Evolutionary conservation across 1,284 basidiomycete species (phyloP).

Genomic region (Sparassis latifolia): DNA sequence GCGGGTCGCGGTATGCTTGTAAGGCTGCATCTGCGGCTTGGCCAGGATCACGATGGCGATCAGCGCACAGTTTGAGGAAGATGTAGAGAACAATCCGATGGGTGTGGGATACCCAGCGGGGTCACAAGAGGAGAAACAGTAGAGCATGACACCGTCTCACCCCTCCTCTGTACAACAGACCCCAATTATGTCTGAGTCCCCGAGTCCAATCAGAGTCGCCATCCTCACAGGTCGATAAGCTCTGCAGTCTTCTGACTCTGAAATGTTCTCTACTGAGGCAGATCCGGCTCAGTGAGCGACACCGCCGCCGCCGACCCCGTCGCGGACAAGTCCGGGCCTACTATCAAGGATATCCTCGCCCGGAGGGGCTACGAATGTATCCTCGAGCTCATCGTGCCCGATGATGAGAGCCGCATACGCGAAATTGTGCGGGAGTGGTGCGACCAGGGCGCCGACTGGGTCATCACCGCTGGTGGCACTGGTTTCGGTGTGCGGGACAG

Average conservation of each 20-base stretch:
- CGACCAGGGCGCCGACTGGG: constrained; percentile 49
- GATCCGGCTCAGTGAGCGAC: constrained; percentile 48
- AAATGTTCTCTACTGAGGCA: not conserved
- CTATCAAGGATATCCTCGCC: constrained; percentile 46
- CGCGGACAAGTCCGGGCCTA: constrained; percentile 62
- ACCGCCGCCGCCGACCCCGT: constrained; percentile 46
- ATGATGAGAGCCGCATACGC: constrained; percentile 51
- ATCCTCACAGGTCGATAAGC: constrained; percentile 22
- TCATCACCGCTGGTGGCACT: constrained; percentile 82
- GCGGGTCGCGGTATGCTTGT: too few species aligned
- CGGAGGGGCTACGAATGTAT: constrained; percentile 36
- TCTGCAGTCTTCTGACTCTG: not conserved
- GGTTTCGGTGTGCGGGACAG: constrained; percentile 76
- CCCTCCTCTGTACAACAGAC: too few species aligned
- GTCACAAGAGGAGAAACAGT: too few species aligned
- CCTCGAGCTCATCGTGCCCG: constrained; percentile 44
- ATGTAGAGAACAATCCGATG: too few species aligned
- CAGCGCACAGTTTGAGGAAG: too few species aligned
- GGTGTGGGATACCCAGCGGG: too few species aligned
- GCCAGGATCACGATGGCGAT: too few species aligned
- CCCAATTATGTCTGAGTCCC: too few species aligned
- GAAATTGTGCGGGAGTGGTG: constrained; percentile 41
- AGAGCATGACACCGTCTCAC: too few species aligned
- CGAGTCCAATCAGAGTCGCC: constrained; percentile 13
- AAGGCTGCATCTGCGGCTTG: too few species aligned